phyloP scores from a whole-genome alignment of 306 rosid species.

The Malus sylvestris region DNA sequence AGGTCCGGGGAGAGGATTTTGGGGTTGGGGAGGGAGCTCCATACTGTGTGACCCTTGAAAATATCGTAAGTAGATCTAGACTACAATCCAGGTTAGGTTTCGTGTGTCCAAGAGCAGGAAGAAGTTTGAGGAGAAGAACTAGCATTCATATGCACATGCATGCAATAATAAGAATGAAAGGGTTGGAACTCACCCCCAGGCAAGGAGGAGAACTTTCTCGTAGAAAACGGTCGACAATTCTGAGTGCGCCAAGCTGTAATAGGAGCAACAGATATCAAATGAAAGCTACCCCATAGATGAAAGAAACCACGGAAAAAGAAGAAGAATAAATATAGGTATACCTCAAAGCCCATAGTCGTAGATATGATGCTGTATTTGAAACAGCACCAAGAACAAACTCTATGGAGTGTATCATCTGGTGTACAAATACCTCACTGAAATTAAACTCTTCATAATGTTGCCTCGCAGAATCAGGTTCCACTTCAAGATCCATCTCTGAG shows the following conservation, averaged over 20 bases:
- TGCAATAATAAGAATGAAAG: neutral
- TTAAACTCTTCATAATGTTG: constrained; percentile 82
- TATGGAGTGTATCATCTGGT: constrained; percentile 97
- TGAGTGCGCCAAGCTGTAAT: constrained; percentile 95
- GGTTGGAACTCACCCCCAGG: constrained; percentile 85
- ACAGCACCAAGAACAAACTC: constrained; percentile 98
- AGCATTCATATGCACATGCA: neutral
- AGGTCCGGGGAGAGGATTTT: neutral
- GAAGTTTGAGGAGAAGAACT: neutral
- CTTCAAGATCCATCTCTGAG: constrained; percentile 81
- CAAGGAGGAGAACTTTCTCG: constrained; percentile 93
- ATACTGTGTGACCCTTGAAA: neutral
- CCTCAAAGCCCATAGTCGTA: constrained; percentile 99
- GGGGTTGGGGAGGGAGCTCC: neutral
- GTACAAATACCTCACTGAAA: constrained; percentile 95
- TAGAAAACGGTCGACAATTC: constrained; percentile 96
- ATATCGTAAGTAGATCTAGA: neutral
- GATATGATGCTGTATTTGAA: constrained; percentile 98
- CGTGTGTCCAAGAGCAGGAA: neutral
- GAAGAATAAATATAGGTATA: constrained; percentile 22
- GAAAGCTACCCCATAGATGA: neutral
- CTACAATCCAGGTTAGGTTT: neutral
- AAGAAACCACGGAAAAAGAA: constrained; percentile 7
- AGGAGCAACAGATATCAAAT: constrained; percentile 19
- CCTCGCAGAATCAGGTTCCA: constrained; percentile 87